phyloP scores from a whole-genome alignment of 139 green algal species.

The Marvania coccoides region DNA sequence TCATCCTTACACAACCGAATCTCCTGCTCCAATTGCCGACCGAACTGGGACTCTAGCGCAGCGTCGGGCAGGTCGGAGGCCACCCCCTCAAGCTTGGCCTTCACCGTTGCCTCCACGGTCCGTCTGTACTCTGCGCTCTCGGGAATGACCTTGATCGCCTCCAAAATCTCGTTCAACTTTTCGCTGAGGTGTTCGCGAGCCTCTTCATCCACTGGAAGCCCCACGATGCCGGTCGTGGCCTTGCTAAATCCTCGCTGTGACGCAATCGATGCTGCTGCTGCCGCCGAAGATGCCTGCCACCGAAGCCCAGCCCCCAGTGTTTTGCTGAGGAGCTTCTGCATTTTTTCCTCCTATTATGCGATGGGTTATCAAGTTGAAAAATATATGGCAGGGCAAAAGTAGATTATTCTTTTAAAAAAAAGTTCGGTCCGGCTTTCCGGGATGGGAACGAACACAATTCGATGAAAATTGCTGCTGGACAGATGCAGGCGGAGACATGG shows the following conservation, averaged over 20 bases:
- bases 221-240: slow-evolving; percentile 46
- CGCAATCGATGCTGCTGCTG: neutral
- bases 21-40: slow-evolving; percentile 40
- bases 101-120: slow-evolving; percentile 30
- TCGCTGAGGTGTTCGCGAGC: slow-evolving; percentile 12
- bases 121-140: slow-evolving; percentile 30
- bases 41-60: slow-evolving; percentile 32
- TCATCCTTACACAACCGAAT: slow-evolving; percentile 39
- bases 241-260: slow-evolving; percentile 17
- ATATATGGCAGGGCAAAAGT: too few species aligned
- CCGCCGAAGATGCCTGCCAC: neutral
- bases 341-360: too few species aligned
- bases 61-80: slow-evolving; percentile 13
- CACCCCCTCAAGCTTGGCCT: slow-evolving; percentile 23
- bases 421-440: too few species aligned
- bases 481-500: too few species aligned
- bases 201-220: slow-evolving; percentile 30
- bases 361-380: too few species aligned
- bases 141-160: slow-evolving; percentile 31
- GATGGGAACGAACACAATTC: too few species aligned
- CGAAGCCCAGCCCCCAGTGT: neutral
- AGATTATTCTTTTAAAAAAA: too few species aligned
- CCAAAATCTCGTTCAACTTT: slow-evolving; percentile 23
- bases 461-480: too few species aligned
- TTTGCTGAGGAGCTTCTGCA: neutral